Conservation (phyloP, 768 basidiomycete genomes). For the Phlegmacium glaucopus region DNA sequence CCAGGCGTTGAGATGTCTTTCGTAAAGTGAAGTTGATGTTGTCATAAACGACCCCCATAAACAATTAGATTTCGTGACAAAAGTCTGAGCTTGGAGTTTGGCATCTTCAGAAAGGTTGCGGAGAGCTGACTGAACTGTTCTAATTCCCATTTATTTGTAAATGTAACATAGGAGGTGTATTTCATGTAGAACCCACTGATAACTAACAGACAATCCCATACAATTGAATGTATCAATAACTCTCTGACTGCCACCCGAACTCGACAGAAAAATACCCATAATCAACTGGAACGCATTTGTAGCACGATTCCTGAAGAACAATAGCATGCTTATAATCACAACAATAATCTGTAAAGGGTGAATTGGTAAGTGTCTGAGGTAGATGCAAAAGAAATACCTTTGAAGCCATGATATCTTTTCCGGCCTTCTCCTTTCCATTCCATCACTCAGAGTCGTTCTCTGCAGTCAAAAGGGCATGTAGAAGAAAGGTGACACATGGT, state of each 20-base stretch:
- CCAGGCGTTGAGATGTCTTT: conserved; percentile 9
- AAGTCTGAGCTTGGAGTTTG: conserved; percentile 2
- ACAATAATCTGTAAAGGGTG: conserved; percentile 1
- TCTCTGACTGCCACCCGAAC: conserved; percentile 5
- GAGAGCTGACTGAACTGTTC: background rate
- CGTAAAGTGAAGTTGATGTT: conserved; percentile 15
- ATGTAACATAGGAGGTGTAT: background rate
- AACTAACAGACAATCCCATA: conserved; percentile 9
- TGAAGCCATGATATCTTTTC: background rate
- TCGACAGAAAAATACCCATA: conserved; percentile 6
- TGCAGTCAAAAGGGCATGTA: background rate
- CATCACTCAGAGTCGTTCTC: background rate
- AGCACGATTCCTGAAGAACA: conserved; percentile 6
- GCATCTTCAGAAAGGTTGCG: conserved; percentile 5
- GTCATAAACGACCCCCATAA: conserved; percentile 12
- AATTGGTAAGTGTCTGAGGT: background rate
- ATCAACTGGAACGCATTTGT: conserved; percentile 6
- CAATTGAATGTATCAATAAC: conserved; percentile 11
- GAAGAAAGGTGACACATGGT: background rate
- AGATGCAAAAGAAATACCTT: background rate
- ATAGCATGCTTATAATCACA: conserved; percentile 11
- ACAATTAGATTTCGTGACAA: conserved; percentile 1
- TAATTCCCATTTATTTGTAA: background rate
- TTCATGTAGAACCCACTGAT: background rate
- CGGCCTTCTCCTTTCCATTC: background rate